Evolutionary conservation across 306 rosid species (phyloP).

Genomic region (Pachyrhizus erosus): DNA sequence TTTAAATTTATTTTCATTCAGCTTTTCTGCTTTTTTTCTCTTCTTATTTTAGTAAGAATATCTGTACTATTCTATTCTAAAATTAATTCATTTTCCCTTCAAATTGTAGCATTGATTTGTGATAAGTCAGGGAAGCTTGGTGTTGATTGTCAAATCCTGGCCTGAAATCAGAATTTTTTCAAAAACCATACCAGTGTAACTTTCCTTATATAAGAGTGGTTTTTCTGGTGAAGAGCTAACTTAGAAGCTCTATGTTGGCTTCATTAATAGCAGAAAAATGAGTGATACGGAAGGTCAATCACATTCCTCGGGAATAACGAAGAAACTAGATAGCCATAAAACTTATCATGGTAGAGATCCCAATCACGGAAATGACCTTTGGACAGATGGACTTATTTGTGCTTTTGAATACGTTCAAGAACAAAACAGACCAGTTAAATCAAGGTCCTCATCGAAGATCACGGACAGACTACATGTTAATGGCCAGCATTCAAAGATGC

Average conservation of each 20-base stretch:
- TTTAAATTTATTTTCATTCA: background rate
- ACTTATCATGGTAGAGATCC: constrained; percentile 51
- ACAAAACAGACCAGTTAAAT: constrained; percentile 46
- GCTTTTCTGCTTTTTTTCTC: background rate
- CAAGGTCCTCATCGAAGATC: constrained; percentile 48
- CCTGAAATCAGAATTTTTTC: background rate
- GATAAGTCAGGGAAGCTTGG: constrained; percentile 8
- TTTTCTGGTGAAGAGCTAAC: constrained; percentile 5
- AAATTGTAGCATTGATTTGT: constrained; percentile 4
- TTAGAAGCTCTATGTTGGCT: constrained; percentile 17
- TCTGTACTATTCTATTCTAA: background rate
- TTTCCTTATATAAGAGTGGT: constrained; percentile 6
- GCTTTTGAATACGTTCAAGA: constrained; percentile 79
- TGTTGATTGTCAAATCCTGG: constrained; percentile 23
- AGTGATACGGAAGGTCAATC: constrained; percentile 44
- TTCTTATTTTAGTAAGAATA: background rate
- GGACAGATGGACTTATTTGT: constrained; percentile 93
- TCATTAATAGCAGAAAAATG: constrained; percentile 45
- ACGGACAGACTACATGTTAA: constrained; percentile 45
- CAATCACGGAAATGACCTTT: constrained; percentile 61
- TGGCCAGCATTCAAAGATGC: constrained; percentile 45
- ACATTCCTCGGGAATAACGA: constrained; percentile 39
- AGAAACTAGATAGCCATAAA: constrained; percentile 56
- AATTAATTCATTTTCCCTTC: background rate
- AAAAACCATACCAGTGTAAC: background rate